These are phyloP conservation scores for Wallacemonas sp. DNA, from an alignment of 208 protist species.

Conservation along the genomic window DNA sequence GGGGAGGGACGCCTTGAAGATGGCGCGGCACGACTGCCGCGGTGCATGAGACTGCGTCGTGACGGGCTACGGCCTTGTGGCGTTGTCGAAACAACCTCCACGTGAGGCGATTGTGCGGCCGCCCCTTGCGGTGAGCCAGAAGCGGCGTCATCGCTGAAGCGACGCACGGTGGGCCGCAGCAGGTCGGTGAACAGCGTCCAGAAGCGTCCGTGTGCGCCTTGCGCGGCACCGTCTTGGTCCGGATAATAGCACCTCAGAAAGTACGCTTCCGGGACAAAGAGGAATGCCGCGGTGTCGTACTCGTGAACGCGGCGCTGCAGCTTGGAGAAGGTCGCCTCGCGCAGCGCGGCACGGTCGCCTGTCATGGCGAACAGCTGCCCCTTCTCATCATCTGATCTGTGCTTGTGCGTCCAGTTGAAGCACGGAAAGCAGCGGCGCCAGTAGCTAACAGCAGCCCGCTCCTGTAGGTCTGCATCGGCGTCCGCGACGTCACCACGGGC, in stretches of 20 bases:
- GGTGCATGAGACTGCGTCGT: no score
- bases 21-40: no score
- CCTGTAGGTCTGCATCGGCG: neutral
- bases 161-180: neutral
- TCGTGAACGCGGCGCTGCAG: neutral
- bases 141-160: neutral
- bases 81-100: no score
- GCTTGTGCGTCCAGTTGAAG: neutral
- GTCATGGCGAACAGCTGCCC: neutral
- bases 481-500: neutral
- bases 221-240: neutral
- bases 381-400: neutral
- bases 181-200: conserved; percentile 11
- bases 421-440: conserved; percentile 4
- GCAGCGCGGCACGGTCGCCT: conserved; percentile 9
- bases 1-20: no score
- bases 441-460: neutral
- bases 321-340: neutral
- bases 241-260: conserved; percentile 17
- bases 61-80: no score
- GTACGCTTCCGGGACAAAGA: conserved; percentile 20
- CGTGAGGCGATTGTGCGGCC: no score
- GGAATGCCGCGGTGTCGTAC: conserved; percentile 10
- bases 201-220: neutral
- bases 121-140: no score